These are phyloP conservation scores for Aureobasidium sp. DNA, from an alignment of 2,329 filamentous ascomycete species.

Conservation along the genomic window DNA sequence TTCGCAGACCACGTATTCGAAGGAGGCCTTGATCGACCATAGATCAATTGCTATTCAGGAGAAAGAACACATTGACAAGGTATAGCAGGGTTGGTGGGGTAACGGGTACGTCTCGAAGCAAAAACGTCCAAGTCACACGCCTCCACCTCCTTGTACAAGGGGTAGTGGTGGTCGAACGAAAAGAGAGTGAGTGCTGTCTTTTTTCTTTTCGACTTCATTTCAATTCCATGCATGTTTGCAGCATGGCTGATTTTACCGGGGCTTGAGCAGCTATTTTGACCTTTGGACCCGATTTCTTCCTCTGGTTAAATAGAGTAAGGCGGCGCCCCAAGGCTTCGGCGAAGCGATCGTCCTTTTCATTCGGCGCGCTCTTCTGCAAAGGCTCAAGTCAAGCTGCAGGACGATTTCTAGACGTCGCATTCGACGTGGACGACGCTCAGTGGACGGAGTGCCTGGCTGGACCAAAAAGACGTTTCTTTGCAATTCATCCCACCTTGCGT, in stretches of 20 bases:
- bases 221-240: neutral
- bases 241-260: neutral
- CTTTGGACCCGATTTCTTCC: neutral
- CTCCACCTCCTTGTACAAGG: constrained; percentile 5
- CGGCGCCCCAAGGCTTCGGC: neutral
- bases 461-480: neutral
- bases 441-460: neutral
- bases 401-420: neutral
- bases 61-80: neutral
- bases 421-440: constrained; percentile 3
- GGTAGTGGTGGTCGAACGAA: neutral
- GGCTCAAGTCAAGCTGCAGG: constrained; percentile 1
- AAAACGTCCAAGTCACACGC: constrained; percentile 9
- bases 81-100: constrained; percentile 8
- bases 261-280: neutral
- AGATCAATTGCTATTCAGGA: neutral
- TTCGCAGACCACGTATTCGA: constrained; percentile 7
- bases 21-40: neutral
- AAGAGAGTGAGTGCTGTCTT: neutral
- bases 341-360: neutral
- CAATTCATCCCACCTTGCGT: constrained; percentile 5
- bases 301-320: constrained; percentile 7
- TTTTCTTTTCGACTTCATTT: neutral
- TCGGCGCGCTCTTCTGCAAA: neutral
- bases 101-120: neutral